phyloP scores from a whole-genome alignment of 176 grass and related monocot genomes.

The Triticum dicoccoides region DNA sequence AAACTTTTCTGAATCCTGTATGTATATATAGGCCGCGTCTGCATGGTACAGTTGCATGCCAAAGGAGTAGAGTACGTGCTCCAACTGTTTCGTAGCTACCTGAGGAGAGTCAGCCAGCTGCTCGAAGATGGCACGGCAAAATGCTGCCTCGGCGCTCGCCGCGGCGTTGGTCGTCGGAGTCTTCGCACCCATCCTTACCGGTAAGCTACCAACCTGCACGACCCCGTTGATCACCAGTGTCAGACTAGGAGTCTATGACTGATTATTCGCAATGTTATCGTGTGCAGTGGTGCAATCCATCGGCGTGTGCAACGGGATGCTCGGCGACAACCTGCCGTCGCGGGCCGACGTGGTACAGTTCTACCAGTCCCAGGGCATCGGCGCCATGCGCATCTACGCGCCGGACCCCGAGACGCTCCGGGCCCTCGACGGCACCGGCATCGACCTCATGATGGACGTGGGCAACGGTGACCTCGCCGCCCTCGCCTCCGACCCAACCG shows the following conservation, averaged over 20 bases:
- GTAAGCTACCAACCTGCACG: not conserved
- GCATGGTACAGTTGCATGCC: too few species aligned
- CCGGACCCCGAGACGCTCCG: slow-evolving; percentile 3
- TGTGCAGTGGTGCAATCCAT: slow-evolving; percentile 8
- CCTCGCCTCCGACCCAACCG: slow-evolving; percentile 46
- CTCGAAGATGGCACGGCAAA: not conserved
- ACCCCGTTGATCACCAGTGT: not conserved
- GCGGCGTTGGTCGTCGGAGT: slow-evolving; percentile 26
- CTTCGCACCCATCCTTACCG: slow-evolving; percentile 18
- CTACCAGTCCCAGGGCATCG: slow-evolving; percentile 68
- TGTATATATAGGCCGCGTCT: too few species aligned
- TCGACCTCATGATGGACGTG: slow-evolving; percentile 68
- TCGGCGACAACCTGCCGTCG: slow-evolving; percentile 71
- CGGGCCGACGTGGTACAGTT: slow-evolving; percentile 67
- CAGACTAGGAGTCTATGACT: not conserved
- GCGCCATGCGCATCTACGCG: slow-evolving; percentile 53
- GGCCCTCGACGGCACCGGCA: slow-evolving; percentile 49
- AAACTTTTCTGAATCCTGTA: too few species aligned
- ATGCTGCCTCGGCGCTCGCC: not conserved
- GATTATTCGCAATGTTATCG: not conserved
- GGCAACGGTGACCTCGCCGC: slow-evolving; percentile 38
- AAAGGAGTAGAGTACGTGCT: too few species aligned
- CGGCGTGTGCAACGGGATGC: slow-evolving; percentile 84
- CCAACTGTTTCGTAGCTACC: too few species aligned
- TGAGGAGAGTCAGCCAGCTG: not conserved